Evolutionary conservation across 257 asterid species (phyloP), one percentile per base, ranked within the genome.

Genomic region (Solanum ahanhuiri): DNA sequence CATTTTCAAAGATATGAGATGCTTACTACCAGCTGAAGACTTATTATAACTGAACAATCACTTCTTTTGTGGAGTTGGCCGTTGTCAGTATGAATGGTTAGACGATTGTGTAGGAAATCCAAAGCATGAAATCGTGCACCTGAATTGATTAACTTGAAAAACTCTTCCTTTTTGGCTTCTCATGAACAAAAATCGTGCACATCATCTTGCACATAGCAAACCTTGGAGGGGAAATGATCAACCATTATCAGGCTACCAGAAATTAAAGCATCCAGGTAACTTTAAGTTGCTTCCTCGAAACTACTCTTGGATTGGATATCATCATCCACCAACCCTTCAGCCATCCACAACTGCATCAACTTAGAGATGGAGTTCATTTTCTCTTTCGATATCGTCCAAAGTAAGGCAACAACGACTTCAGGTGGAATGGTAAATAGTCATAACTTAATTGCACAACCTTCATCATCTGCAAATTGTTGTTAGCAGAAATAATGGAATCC

Each of bases 311-410:
- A 8, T n/a, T 9, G 33, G n/a, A 30, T 86, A 58, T 58, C 5
- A 70, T 86, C 25, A 33, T 66, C 30, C 34, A 91, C 18, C 22
- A 88, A 91, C 11, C 93, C 93, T 87, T 89, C 89, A 1, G 93
- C 89, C 2, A 87, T 79, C 92, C 88, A 89, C 11, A 86, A 34
- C 2, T 79, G 72, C 10, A 60, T 82, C 86, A 89, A 85, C 77
- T 86, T 70, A 20, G 22, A 11, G 4, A 57, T 48, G 84, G 54
- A 51, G 86, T 88, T 76, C 84, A 66, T 45, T n/a, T 70, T 30
- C 33, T 54, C 66, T 85, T 84, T 11, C 9, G 30, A 87, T 83
- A 86, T n/a, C 64, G 64, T 63, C 71, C 88, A n/a, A 91, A 86
- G 48, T 89, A 91, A 64, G 87, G 90, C 45, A 91, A 89, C 20